Conservation (phyloP, 768 basidiomycete species). For the Kwoniella dejecticola region DNA sequence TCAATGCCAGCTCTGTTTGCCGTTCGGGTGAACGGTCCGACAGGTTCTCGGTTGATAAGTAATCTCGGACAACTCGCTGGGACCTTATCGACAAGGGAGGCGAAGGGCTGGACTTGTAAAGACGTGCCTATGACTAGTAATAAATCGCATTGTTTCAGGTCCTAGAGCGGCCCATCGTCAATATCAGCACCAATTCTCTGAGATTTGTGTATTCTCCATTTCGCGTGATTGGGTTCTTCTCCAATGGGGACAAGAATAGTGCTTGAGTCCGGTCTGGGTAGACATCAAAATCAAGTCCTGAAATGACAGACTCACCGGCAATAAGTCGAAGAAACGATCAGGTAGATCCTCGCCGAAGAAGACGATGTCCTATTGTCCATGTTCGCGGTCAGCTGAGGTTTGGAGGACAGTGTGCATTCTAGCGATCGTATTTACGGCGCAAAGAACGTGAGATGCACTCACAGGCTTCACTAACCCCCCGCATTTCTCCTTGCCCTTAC, state of each 20-base stretch:
- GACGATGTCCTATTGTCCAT: slow-evolving; percentile 67
- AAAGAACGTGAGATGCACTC: background rate
- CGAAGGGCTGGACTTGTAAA: slow-evolving; percentile 70
- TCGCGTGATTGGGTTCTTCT: too few species aligned
- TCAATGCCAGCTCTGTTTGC: background rate
- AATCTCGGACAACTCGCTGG: slow-evolving; percentile 69
- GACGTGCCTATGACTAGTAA: slow-evolving; percentile 91
- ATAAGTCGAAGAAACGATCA: slow-evolving; percentile 64
- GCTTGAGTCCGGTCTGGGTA: too few species aligned
- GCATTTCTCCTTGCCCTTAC: slow-evolving; percentile 56
- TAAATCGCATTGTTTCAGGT: slow-evolving; percentile 71
- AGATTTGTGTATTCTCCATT: too few species aligned
- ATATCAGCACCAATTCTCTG: too few species aligned
- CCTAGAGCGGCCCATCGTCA: slow-evolving; percentile 31
- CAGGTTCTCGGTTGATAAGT: slow-evolving; percentile 83
- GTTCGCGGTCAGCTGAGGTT: too few species aligned
- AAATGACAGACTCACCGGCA: slow-evolving; percentile 57
- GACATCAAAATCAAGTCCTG: too few species aligned
- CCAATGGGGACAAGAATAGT: too few species aligned
- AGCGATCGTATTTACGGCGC: too few species aligned
- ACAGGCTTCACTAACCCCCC: slow-evolving; percentile 80
- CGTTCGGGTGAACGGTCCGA: slow-evolving; percentile 59
- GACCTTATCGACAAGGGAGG: slow-evolving; percentile 68
- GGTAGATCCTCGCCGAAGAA: slow-evolving; percentile 82
- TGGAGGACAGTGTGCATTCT: too few species aligned